phyloP scores from a whole-genome alignment of 176 grass and related monocot genomes.

The Triticum dicoccoides region DNA sequence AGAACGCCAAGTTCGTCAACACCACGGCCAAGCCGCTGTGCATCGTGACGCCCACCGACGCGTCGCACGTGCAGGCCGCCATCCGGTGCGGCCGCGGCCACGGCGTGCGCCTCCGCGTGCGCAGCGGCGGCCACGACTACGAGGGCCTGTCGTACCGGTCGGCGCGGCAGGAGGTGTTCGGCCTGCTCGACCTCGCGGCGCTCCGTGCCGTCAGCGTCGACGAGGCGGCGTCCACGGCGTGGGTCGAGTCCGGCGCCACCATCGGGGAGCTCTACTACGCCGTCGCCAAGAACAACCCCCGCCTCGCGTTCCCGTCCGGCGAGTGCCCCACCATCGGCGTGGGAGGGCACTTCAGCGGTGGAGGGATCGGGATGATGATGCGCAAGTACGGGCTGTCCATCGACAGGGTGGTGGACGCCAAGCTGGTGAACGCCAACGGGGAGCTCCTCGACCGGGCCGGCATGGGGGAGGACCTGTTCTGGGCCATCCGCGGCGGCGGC shows the following conservation, averaged over 20 bases:
- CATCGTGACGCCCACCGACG: not conserved
- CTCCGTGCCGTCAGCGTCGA: not conserved
- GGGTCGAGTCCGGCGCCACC: not conserved
- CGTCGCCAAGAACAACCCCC: not conserved
- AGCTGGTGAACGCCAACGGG: not conserved
- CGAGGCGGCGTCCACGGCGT: not conserved
- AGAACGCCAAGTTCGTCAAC: not conserved
- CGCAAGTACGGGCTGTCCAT: not conserved
- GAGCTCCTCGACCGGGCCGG: not conserved
- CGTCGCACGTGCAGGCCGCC: not conserved
- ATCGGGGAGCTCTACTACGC: not conserved
- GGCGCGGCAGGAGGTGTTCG: not conserved
- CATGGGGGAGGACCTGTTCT: not conserved
- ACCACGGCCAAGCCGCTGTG: not conserved
- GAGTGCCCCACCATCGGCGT: not conserved
- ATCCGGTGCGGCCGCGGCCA: not conserved
- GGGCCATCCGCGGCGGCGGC: not conserved
- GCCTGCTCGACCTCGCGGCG: not conserved
- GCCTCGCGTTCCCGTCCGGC: not conserved
- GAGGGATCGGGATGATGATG: not conserved
- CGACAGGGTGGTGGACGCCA: not conserved
- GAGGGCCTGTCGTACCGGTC: not conserved
- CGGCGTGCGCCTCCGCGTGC: not conserved
- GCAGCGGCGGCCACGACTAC: not conserved
- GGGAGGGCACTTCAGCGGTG: not conserved